Percentiles rank a stretch among this genome's conserved stretches.
phyloP scores from a whole-genome alignment of 1,139 yeast species.

The Pichia inconspicua region DNA sequence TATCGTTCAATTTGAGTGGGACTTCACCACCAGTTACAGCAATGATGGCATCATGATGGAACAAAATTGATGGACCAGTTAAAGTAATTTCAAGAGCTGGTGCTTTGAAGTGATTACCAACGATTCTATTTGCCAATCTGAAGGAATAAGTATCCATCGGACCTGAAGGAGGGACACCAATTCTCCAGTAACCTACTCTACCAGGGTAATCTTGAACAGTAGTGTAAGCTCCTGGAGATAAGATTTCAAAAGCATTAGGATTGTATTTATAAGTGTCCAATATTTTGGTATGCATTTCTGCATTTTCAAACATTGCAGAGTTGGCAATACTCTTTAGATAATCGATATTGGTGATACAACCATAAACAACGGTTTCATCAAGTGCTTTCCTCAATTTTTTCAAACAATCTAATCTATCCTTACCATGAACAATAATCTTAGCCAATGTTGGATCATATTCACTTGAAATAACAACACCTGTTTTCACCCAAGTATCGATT shows the following conservation, averaged over 20 bases:
- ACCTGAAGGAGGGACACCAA: constrained; percentile 98
- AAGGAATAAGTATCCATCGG: constrained; percentile 94
- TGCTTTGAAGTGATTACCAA: constrained; percentile 72
- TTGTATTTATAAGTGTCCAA: constrained; percentile 74
- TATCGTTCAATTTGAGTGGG: constrained; percentile 51
- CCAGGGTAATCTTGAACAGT: constrained; percentile 97
- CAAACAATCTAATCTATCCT: constrained; percentile 78
- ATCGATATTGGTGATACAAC: constrained; percentile 85
- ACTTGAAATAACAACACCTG: constrained; percentile 84
- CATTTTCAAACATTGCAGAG: constrained; percentile 75
- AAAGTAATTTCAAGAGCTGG: constrained; percentile 90
- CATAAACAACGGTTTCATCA: constrained; percentile 78
- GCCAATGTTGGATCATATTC: constrained; percentile 97
- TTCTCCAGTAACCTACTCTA: constrained; percentile 78
- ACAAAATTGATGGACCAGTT: constrained; percentile 74
- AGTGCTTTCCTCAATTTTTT: constrained; percentile 69
- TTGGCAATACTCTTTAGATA: constrained; percentile 79
- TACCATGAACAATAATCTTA: constrained; percentile 90
- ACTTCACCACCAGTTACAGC: constrained; percentile 83
- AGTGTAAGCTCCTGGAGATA: constrained; percentile 87
- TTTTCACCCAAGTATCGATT: constrained; percentile 86
- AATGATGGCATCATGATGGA: constrained; percentile 72
- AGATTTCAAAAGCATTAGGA: constrained; percentile 77
- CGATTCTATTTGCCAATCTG: constrained; percentile 80
- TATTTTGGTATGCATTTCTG: constrained; percentile 78